Evolutionary conservation across 2,329 filamentous ascomycete genomes (phyloP).

Genomic region (Microcyclosporella mali): DNA sequence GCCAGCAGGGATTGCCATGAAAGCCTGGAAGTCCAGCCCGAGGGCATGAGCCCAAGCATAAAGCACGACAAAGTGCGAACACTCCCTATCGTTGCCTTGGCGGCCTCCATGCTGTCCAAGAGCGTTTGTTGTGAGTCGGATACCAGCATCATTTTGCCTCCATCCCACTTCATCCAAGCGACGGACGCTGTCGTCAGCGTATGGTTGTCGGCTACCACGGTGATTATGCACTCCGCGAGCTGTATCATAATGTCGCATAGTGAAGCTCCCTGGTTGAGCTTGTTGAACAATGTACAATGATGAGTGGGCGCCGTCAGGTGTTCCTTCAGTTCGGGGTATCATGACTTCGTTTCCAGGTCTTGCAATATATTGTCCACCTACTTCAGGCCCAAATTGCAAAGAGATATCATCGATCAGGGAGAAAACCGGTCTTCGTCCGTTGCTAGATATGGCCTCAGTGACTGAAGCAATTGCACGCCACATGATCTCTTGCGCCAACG

Average conservation of each 20-base stretch:
- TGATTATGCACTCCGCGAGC: background rate
- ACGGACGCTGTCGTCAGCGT: background rate
- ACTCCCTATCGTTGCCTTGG: background rate
- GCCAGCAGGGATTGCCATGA: background rate
- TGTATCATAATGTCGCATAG: constrained; percentile 1
- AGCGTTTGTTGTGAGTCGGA: background rate
- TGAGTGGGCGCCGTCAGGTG: no score
- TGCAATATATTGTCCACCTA: background rate
- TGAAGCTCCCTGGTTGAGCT: background rate
- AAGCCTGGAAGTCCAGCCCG: constrained; percentile 5
- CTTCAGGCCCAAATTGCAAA: background rate
- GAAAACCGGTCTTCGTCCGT: background rate
- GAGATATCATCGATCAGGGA: background rate
- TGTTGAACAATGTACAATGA: no score
- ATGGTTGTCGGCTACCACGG: background rate
- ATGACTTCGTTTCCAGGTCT: background rate
- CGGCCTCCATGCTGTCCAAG: background rate
- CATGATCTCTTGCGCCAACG: background rate
- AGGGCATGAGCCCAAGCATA: constrained; percentile 13
- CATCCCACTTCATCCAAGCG: background rate
- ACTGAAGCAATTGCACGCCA: constrained; percentile 2
- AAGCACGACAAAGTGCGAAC: constrained; percentile 11
- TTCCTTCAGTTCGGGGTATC: background rate
- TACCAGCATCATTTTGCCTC: background rate
- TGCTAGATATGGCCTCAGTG: background rate